phyloP scores from a whole-genome alignment of 345 rosid genomes.

The Psidium friedrichsthalianum region DNA sequence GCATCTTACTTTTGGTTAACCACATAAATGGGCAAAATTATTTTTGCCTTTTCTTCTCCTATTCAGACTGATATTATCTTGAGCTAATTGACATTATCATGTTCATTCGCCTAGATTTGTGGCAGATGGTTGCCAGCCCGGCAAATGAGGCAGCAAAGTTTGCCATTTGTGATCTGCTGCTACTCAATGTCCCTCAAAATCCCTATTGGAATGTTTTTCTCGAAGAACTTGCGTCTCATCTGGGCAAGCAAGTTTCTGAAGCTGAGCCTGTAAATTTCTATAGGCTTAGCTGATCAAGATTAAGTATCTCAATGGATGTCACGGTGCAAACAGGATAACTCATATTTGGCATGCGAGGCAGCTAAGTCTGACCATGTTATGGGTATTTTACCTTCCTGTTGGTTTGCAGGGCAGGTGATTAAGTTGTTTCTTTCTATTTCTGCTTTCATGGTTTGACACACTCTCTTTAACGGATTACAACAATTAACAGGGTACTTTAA shows the following conservation, averaged over 20 bases:
- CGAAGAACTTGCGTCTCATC: conserved; percentile 57
- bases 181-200: conserved; percentile 61
- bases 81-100: background rate
- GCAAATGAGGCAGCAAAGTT: conserved; percentile 53
- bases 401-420: too few species aligned
- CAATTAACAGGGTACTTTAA: too few species aligned
- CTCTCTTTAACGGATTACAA: too few species aligned
- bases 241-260: conserved; percentile 56
- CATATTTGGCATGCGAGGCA: too few species aligned
- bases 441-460: too few species aligned
- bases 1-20: too few species aligned
- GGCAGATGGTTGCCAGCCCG: conserved; percentile 71
- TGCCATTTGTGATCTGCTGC: conserved; percentile 85
- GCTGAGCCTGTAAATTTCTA: conserved; percentile 66
- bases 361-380: too few species aligned
- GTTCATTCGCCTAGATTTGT: background rate
- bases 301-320: conserved; percentile 85
- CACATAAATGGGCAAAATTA: too few species aligned
- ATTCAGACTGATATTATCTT: too few species aligned
- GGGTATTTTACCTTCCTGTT: too few species aligned
- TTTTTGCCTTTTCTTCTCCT: too few species aligned
- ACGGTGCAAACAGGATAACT: conserved; percentile 73
- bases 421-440: too few species aligned
- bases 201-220: conserved; percentile 48
- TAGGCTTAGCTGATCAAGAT: conserved; percentile 45